Evolutionary conservation across 129 eudicot species (phyloP), one percentile per base, ranked within the genome.

Genomic region (Sambucus nigra): DNA sequence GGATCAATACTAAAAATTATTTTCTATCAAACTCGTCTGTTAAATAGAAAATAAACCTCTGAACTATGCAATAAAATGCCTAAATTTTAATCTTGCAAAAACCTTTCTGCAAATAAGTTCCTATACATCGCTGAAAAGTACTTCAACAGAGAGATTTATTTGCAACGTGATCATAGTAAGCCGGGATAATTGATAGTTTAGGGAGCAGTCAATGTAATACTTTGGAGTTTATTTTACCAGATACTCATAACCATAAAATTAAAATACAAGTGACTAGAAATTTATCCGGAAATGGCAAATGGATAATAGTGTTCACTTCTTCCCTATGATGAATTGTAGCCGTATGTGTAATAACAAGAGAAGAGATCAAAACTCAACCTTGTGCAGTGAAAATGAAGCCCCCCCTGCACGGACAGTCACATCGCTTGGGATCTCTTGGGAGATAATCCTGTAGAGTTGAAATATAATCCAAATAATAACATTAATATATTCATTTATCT

Each of bases 371-470:
- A 61, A n/a, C 45, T 29, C 40, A 63, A 89, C 99, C 96, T 82
- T 92, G 79, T 92, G 99, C 75, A 92, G 69, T 33, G 94, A 68
- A 75, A 82, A 92, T 38, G 99, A 73, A 65, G 76, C 69, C 56
- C 80, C 87, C 50, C 82, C 99, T 46, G 72, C 89, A 22, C 26
- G 67, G 44, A 86, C 70, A 24, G 76, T 77, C 55, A 86, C 59
- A 73, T 92, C 99, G 13, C 91, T 86, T 4, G 94, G 80, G 38
- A 80, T 68, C 60, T 86, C 96, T 64, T 82, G 94, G 21, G 99
- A 92, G 67, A 76, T 80, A 47, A 77, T 75, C 99, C 96, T 92
- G 79, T 56, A 39, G 48, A 72, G 28, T 35, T 55, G 53, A 10
- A n/a, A n/a, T n/a, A n/a, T n/a, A n/a, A n/a, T n/a, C 65, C 47